Evolutionary conservation across 225 moss, liverwort and hornwort species (phyloP).

Genomic region (Bryum argenteum): DNA sequence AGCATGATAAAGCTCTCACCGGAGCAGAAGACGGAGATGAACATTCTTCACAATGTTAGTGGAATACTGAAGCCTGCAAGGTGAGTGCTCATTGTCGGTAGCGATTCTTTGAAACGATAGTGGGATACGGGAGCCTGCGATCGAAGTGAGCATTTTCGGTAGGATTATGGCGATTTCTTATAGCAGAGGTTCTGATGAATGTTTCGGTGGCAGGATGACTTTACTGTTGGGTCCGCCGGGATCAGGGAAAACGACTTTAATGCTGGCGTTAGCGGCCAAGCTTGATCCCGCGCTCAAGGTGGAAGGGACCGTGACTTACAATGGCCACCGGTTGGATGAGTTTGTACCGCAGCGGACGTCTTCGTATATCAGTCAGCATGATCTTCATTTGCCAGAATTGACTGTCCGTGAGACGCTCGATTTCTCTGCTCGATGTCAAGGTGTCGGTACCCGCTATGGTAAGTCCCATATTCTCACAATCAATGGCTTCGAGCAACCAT

Average conservation of each 20-base stretch:
- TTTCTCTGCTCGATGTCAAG: constrained; percentile 82
- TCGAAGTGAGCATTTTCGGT: too few species aligned
- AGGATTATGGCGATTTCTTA: too few species aligned
- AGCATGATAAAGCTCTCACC: constrained; percentile 48
- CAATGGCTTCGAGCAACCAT: background rate
- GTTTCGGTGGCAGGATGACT: constrained; percentile 56
- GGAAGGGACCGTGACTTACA: constrained; percentile 65
- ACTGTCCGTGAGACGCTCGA: constrained; percentile 83
- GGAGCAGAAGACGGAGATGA: constrained; percentile 51
- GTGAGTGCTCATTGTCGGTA: constrained; percentile 23
- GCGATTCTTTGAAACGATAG: too few species aligned
- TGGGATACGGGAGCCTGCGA: too few species aligned
- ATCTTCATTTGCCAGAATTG: constrained; percentile 77
- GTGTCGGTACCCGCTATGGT: constrained; percentile 79
- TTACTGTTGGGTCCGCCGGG: constrained; percentile 77
- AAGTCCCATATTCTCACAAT: background rate
- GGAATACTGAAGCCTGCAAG: constrained; percentile 72
- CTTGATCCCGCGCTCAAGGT: constrained; percentile 58
- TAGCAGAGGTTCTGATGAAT: background rate
- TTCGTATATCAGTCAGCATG: constrained; percentile 80
- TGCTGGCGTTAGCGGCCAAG: constrained; percentile 74
- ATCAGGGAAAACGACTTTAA: constrained; percentile 70
- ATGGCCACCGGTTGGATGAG: constrained; percentile 64
- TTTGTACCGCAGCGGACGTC: constrained; percentile 86
- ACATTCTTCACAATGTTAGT: constrained; percentile 72